Evolutionary conservation across 805 yeast species (phyloP).

Genomic region (Lachancea dasiensis): DNA sequence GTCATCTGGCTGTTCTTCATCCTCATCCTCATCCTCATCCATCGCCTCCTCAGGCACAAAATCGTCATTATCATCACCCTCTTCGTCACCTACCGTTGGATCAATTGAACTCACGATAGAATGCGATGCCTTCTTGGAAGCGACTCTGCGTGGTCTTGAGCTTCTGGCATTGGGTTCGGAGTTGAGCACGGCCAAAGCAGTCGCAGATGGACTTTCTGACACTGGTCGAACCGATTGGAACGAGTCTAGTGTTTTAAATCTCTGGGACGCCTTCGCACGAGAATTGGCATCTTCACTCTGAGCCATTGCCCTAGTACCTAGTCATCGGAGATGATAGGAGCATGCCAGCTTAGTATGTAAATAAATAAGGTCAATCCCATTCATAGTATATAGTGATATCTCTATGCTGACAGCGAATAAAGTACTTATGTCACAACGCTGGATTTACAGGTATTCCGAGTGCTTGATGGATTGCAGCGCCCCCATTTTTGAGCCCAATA

Average conservation of each 20-base stretch:
- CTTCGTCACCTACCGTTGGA: slow-evolving; percentile 4
- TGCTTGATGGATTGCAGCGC: too few species aligned
- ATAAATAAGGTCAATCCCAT: too few species aligned
- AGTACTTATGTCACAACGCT: too few species aligned
- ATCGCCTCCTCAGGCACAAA: slow-evolving; percentile 3
- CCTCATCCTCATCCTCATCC: slow-evolving; percentile 2
- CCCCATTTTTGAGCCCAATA: too few species aligned
- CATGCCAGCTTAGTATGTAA: too few species aligned
- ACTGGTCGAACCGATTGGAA: background rate
- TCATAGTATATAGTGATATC: too few species aligned
- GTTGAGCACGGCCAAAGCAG: slow-evolving; percentile 8
- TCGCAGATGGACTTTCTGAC: slow-evolving; percentile 4
- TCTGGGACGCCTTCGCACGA: slow-evolving; percentile 2
- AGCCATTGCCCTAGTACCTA: too few species aligned
- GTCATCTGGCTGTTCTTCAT: background rate
- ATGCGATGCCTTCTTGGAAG: slow-evolving; percentile 9
- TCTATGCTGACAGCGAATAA: too few species aligned
- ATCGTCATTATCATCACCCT: slow-evolving; percentile 8
- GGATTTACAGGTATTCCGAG: too few species aligned
- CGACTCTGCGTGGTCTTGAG: slow-evolving; percentile 4
- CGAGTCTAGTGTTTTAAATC: slow-evolving; percentile 4
- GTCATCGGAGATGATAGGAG: too few species aligned
- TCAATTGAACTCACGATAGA: slow-evolving; percentile 7
- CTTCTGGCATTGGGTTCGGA: background rate
- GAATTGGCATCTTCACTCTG: background rate